A percentile compares a stretch with the other conserved stretches of the same genome.
Conservation (phyloP, 169 alveolate genomes). For the Plasmodium chabaudi region DNA sequence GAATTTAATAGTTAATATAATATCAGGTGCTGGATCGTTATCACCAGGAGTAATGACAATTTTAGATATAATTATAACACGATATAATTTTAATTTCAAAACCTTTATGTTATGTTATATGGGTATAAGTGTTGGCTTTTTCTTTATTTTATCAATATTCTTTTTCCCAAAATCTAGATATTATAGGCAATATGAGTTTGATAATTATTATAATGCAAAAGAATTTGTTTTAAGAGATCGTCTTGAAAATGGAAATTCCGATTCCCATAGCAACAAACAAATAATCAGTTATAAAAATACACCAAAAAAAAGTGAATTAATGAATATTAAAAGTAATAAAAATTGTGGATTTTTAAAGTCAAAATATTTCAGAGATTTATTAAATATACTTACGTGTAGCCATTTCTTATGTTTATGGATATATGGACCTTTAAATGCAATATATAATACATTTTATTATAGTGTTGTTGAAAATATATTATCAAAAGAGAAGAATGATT, state of each 20-base stretch:
- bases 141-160: conserved; percentile 47
- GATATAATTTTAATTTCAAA: conserved; percentile 23
- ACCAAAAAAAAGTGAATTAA: neutral
- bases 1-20: conserved; percentile 75
- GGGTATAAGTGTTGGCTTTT: conserved; percentile 32
- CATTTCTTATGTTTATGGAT: conserved; percentile 76
- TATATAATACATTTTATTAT: conserved; percentile 56
- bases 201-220: conserved; percentile 50
- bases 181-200: conserved; percentile 78
- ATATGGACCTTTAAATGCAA: conserved; percentile 74
- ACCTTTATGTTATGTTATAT: conserved; percentile 73
- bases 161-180: conserved; percentile 74
- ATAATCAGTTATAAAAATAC: neutral
- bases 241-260: neutral
- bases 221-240: neutral
- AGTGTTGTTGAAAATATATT: conserved; percentile 69
- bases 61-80: conserved; percentile 48
- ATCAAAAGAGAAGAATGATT: conserved; percentile 58
- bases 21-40: conserved; percentile 78
- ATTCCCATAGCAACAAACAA: neutral
- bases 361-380: conserved; percentile 20
- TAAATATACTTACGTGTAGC: conserved; percentile 39
- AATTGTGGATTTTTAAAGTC: conserved; percentile 12
- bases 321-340: conserved; percentile 5
- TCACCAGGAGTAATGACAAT: conserved; percentile 76